Evolutionary conservation across 257 asterid species (phyloP).

Genomic region (Jaltomata sinuosa): DNA sequence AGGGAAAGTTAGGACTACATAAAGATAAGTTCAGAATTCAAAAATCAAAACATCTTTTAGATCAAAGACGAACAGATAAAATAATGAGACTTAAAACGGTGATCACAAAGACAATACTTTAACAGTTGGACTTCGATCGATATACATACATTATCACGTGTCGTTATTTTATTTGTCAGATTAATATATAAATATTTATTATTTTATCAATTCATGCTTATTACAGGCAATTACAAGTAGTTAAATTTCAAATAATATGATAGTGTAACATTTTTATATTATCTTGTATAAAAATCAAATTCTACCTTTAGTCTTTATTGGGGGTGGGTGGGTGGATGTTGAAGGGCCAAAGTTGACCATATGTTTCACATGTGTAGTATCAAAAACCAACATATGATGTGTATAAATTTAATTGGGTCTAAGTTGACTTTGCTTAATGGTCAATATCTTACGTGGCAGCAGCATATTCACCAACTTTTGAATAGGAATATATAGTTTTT

Average conservation of each 20-base stretch:
- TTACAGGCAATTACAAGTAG: not conserved
- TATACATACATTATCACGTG: no score
- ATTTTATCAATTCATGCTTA: not conserved
- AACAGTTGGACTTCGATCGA: no score
- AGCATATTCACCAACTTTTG: not conserved
- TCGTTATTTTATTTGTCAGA: no score
- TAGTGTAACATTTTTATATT: not conserved
- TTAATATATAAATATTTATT: not conserved
- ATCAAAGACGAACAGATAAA: no score
- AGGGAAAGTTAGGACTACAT: no score
- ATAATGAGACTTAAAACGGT: no score
- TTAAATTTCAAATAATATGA: not conserved
- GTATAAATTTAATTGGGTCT: not conserved
- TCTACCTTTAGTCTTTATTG: not conserved
- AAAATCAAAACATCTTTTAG: no score
- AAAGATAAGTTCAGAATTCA: no score
- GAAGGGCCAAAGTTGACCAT: not conserved
- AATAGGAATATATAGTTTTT: not conserved
- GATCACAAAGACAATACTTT: no score
- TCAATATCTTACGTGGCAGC: not conserved
- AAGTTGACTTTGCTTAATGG: not conserved
- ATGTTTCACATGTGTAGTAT: not conserved
- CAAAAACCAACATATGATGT: not conserved
- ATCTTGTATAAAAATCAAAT: not conserved
- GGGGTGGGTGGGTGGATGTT: not conserved